phyloP scores from a whole-genome alignment of 176 grass and related monocot genomes.

The Raddia distichophylla region DNA sequence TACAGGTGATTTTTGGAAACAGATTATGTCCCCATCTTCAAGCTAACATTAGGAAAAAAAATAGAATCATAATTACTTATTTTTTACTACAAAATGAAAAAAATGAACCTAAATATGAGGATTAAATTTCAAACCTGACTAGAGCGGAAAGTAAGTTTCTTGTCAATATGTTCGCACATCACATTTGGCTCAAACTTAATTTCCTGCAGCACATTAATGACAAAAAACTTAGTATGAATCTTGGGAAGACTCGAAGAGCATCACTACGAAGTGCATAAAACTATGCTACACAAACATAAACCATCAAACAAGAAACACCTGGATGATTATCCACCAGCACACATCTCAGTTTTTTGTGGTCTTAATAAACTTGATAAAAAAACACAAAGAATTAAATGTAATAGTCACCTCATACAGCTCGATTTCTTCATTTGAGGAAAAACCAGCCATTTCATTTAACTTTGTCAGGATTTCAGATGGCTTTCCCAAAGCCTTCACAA shows the following conservation, averaged over 20 bases:
- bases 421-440: constrained; percentile 86
- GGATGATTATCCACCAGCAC: constrained; percentile 15
- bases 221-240: constrained; percentile 29
- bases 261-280: constrained; percentile 18
- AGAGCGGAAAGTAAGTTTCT: constrained; percentile 76
- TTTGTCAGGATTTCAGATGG: constrained; percentile 79
- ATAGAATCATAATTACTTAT: neutral
- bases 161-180: constrained; percentile 94
- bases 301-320: neutral
- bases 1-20: constrained; percentile 66
- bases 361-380: constrained; percentile 29
- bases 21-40: constrained; percentile 96
- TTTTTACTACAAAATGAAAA: constrained; percentile 15
- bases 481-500: constrained; percentile 86
- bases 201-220: constrained; percentile 66
- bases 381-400: constrained; percentile 11
- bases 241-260: neutral
- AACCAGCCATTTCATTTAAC: constrained; percentile 87
- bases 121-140: constrained; percentile 64
- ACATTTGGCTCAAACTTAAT: constrained; percentile 96
- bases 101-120: constrained; percentile 21
- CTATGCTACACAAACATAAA: constrained; percentile 24
- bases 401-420: constrained; percentile 77
- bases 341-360: constrained; percentile 1
- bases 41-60: constrained; percentile 51